These are phyloP conservation scores for Sarcodon aspratus DNA, from an alignment of 768 basidiomycete genomes.

Conservation along the genomic window DNA sequence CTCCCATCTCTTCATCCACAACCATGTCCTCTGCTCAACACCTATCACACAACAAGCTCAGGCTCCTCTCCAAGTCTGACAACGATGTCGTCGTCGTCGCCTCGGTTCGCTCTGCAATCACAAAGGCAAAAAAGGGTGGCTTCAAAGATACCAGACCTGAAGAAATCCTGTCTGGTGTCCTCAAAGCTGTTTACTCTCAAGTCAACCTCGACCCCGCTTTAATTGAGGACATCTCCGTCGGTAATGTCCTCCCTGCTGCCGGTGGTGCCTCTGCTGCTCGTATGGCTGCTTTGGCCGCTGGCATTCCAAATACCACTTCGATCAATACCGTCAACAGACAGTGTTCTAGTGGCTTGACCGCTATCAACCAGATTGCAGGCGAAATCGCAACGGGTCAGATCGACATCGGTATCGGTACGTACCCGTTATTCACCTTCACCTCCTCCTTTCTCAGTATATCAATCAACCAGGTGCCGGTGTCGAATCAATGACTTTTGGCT, in stretches of 20 bases:
- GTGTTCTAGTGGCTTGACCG: constrained; percentile 80
- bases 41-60: constrained; percentile 42
- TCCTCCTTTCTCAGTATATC: not conserved
- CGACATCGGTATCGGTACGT: constrained; percentile 77
- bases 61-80: constrained; percentile 57
- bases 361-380: constrained; percentile 74
- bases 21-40: not conserved
- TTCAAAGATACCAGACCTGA: constrained; percentile 89
- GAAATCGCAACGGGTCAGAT: constrained; percentile 73
- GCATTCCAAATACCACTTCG: constrained; percentile 66
- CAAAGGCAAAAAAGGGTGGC: constrained; percentile 81
- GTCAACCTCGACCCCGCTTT: constrained; percentile 66
- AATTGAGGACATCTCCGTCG: constrained; percentile 78
- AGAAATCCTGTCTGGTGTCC: constrained; percentile 65
- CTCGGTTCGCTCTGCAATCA: constrained; percentile 85
- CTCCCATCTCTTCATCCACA: not conserved
- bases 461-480: constrained; percentile 61
- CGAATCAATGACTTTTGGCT: constrained; percentile 83
- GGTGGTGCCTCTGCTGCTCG: constrained; percentile 77
- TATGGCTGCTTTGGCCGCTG: constrained; percentile 80
- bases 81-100: constrained; percentile 87
- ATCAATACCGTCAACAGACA: constrained; percentile 84
- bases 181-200: constrained; percentile 61
- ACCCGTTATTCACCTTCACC: not conserved
- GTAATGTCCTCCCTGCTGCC: constrained; percentile 81